Evolutionary conservation across 805 yeast species (phyloP).

Genomic region (Metschnikowia arizonensis): DNA sequence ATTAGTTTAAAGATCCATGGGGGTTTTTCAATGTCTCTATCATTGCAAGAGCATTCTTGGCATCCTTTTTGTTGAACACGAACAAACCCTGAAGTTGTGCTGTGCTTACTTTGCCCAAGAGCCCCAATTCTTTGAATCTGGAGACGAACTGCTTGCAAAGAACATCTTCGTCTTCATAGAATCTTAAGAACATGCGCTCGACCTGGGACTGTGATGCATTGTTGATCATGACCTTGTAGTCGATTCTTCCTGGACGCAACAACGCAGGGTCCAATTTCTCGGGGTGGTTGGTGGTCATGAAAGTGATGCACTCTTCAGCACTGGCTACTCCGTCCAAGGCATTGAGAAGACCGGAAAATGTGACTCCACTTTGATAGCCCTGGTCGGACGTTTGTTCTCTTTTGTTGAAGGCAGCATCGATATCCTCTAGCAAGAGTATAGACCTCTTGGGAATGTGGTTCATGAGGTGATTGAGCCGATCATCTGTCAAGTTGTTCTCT

Average conservation of each 20-base stretch:
- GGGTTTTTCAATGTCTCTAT: slow-evolving; percentile 43
- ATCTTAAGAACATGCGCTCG: slow-evolving; percentile 77
- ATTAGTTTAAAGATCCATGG: slow-evolving; percentile 13
- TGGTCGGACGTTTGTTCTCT: slow-evolving; percentile 72
- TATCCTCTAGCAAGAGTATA: slow-evolving; percentile 80
- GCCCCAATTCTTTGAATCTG: slow-evolving; percentile 43
- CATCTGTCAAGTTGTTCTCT: slow-evolving; percentile 90
- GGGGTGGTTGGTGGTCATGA: slow-evolving; percentile 98
- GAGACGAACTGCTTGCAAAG: slow-evolving; percentile 51
- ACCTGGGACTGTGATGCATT: slow-evolving; percentile 86
- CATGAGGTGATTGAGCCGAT: slow-evolving; percentile 90
- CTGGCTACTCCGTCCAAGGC: slow-evolving; percentile 97
- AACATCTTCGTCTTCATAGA: slow-evolving; percentile 61
- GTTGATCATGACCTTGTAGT: slow-evolving; percentile 73
- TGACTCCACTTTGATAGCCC: slow-evolving; percentile 84
- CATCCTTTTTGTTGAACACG: slow-evolving; percentile 84
- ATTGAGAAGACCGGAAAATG: slow-evolving; percentile 89
- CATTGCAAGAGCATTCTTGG: slow-evolving; percentile 69
- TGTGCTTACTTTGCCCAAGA: slow-evolving; percentile 58
- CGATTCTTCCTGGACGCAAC: slow-evolving; percentile 92
- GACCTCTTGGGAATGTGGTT: slow-evolving; percentile 92
- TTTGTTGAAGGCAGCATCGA: slow-evolving; percentile 91
- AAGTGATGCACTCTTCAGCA: slow-evolving; percentile 92
- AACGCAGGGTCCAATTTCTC: slow-evolving; percentile 91
- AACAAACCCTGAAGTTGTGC: slow-evolving; percentile 95